These are phyloP conservation scores for Fragaria nilgerrensis DNA, from an alignment of 306 rosid genomes.

Conservation along the genomic window DNA sequence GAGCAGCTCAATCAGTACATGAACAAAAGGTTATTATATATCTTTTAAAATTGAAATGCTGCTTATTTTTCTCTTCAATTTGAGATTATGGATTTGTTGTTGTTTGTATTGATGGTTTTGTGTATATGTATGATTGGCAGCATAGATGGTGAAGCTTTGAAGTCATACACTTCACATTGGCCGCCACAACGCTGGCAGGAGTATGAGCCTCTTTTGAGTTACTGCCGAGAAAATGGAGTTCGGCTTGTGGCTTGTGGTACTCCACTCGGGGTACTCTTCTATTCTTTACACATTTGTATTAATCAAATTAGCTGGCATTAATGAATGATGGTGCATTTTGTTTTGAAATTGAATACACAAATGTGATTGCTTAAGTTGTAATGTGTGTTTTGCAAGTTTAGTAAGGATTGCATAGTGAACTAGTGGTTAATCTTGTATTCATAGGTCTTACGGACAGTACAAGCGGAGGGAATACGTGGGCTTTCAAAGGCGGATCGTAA, in stretches of 20 bases:
- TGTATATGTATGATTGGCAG: conserved; percentile 40
- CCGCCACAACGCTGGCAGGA: conserved; percentile 86
- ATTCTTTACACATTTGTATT: conserved; percentile 3
- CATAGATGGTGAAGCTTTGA: conserved; percentile 84
- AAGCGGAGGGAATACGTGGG: conserved; percentile 84
- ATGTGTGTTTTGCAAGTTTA: background rate
- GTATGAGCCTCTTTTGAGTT: conserved; percentile 83
- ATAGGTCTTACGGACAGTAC: conserved; percentile 86
- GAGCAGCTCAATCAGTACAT: conserved; percentile 67
- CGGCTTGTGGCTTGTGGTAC: conserved; percentile 78
- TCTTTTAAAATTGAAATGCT: background rate
- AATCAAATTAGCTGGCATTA: background rate
- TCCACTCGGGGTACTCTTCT: conserved; percentile 59
- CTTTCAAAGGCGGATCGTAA: conserved; percentile 81
- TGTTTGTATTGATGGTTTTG: conserved; percentile 17
- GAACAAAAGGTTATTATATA: conserved; percentile 53
- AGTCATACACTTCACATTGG: conserved; percentile 61
- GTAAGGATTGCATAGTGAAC: conserved; percentile 1
- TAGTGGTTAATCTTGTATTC: conserved; percentile 17
- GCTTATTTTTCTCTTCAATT: background rate
- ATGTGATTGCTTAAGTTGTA: background rate
- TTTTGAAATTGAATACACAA: background rate
- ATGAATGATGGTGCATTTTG: background rate
- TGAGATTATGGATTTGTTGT: conserved; percentile 1
- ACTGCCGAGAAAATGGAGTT: conserved; percentile 73